A percentile compares a stretch with the other conserved stretches of the same genome.
Conservation (phyloP, 257 asterid species). For the Scutellaria minor region DNA sequence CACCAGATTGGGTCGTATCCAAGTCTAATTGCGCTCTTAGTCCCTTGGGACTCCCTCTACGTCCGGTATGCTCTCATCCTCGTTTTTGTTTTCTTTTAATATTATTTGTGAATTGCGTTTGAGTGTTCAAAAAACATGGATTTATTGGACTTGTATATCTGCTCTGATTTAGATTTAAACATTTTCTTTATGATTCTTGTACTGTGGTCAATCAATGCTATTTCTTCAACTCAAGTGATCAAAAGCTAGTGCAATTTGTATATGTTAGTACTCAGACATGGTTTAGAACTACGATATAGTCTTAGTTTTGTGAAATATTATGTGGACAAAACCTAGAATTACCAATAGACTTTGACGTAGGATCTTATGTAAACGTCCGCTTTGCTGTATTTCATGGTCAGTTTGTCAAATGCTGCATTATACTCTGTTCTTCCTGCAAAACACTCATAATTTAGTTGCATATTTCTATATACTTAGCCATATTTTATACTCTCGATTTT, state of each 20-base stretch:
- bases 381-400: background rate
- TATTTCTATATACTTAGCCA: background rate
- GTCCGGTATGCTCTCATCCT: constrained; percentile 63
- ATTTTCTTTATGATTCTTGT: background rate
- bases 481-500: background rate
- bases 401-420: background rate
- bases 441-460: background rate
- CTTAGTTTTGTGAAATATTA: constrained; percentile 1
- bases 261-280: background rate
- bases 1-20: constrained; percentile 59
- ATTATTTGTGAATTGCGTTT: background rate
- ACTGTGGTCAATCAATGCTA: background rate
- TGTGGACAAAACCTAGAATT: background rate
- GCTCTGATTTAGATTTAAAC: background rate
- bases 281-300: background rate
- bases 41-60: constrained; percentile 86
- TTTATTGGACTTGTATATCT: background rate
- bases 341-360: constrained; percentile 11
- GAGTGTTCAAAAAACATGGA: too few relatives aligned
- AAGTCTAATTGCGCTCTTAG: constrained; percentile 59
- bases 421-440: background rate
- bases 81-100: constrained; percentile 14
- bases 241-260: background rate
- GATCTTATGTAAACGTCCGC: background rate
- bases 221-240: background rate